A percentile compares a stretch with the other conserved stretches of the same genome.
Evolutionary conservation across 2,329 filamentous ascomycete species (phyloP).

Genomic region (Beauveria bassiana): DNA sequence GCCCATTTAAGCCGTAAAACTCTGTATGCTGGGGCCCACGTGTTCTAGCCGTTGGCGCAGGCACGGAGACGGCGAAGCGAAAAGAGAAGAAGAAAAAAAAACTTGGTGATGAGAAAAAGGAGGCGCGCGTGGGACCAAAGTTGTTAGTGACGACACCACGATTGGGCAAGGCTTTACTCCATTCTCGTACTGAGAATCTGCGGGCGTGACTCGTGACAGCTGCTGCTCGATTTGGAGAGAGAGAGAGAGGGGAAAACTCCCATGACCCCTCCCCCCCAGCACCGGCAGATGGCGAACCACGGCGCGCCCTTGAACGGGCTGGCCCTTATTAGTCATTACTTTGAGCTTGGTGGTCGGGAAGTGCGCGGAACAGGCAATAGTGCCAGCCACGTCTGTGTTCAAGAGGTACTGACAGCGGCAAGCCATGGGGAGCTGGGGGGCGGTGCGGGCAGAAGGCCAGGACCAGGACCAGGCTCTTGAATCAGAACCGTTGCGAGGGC

Average conservation of each 20-base stretch:
- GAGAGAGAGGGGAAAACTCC: background rate
- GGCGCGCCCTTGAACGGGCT: too few relatives aligned
- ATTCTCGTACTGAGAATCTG: too few relatives aligned
- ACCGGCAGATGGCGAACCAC: background rate
- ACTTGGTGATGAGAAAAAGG: too few relatives aligned
- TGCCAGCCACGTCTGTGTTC: background rate
- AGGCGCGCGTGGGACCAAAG: too few relatives aligned
- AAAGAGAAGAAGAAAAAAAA: background rate
- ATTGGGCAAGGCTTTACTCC: too few relatives aligned
- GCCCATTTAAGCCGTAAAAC: background rate
- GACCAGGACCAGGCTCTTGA: background rate
- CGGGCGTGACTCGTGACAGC: too few relatives aligned
- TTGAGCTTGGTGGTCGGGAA: background rate
- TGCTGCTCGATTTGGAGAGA: too few relatives aligned
- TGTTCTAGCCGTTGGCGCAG: background rate
- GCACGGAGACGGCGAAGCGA: background rate
- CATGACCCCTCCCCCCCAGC: too few relatives aligned
- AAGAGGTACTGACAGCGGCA: too few relatives aligned
- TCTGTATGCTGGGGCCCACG: background rate
- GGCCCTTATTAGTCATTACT: background rate
- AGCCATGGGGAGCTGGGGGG: background rate
- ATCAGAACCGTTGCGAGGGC: background rate
- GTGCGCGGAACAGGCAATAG: slow-evolving; percentile 2
- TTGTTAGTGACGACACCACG: too few relatives aligned
- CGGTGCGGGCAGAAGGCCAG: background rate